These are phyloP conservation scores for Pelargonium fulgidum DNA, from an alignment of 441 rosid genomes.

Conservation along the genomic window DNA sequence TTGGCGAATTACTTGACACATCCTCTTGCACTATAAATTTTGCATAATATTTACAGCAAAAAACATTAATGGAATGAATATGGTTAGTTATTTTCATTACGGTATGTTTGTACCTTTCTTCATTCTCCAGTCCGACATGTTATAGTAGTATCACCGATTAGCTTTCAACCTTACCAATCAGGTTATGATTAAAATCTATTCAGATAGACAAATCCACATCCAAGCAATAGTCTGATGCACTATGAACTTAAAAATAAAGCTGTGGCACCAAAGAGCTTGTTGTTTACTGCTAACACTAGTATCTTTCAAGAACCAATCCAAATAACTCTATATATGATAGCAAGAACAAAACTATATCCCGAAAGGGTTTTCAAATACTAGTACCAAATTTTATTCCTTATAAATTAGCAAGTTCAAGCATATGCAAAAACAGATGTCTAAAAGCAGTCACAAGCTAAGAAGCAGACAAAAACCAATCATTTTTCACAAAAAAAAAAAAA, in stretches of 20 bases:
- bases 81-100: too few species aligned
- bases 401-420: background rate
- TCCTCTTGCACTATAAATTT: too few species aligned
- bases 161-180: too few species aligned
- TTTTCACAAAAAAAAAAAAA: too few species aligned
- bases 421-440: background rate
- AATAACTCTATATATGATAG: background rate
- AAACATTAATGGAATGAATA: too few species aligned
- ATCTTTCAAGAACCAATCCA: background rate
- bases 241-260: background rate
- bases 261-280: background rate
- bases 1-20: too few species aligned
- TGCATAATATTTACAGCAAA: too few species aligned
- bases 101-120: too few species aligned
- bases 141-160: too few species aligned
- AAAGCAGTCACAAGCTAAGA: background rate
- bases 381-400: background rate
- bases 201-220: background rate
- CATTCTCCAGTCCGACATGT: too few species aligned
- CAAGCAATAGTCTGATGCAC: background rate
- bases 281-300: background rate
- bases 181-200: too few species aligned
- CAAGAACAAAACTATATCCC: background rate
- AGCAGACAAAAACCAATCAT: too few species aligned
- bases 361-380: background rate